Percentiles rank a stretch among this genome's conserved stretches.
phyloP scores from a whole-genome alignment of 768 basidiomycete species.

The Agaricus blazei region DNA sequence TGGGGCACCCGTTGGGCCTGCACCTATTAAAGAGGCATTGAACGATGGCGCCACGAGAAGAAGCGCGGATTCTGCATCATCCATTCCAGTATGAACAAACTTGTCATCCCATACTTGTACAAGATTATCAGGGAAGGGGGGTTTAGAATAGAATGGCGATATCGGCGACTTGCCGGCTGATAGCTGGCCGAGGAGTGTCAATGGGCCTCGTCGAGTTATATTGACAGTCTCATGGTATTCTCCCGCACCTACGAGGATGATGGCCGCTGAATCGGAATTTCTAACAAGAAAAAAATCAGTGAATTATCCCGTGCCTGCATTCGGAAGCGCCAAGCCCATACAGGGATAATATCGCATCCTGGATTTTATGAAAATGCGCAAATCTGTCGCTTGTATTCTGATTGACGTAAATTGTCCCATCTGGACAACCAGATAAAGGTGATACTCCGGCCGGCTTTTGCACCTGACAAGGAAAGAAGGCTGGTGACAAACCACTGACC shows the following conservation, averaged over 20 bases:
- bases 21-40: conserved; percentile 53
- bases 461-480: conserved; percentile 45
- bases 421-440: conserved; percentile 49
- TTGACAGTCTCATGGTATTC: conserved; percentile 58
- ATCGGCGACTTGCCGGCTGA: neutral
- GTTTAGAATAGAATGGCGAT: conserved; percentile 24
- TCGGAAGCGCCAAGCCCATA: conserved; percentile 18
- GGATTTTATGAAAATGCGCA: conserved; percentile 45
- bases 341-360: conserved; percentile 54
- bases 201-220: conserved; percentile 45
- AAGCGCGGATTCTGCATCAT: conserved; percentile 56
- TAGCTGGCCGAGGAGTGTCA: conserved; percentile 47
- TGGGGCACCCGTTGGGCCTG: conserved; percentile 54
- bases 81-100: conserved; percentile 36
- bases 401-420: conserved; percentile 57
- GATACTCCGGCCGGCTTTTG: conserved; percentile 36
- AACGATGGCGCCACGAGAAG: conserved; percentile 53
- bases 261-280: conserved; percentile 30
- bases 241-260: conserved; percentile 54
- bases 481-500: conserved; percentile 27
- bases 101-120: conserved; percentile 50
- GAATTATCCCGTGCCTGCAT: neutral
- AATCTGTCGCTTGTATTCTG: conserved; percentile 32
- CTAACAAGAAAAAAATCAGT: conserved; percentile 20
- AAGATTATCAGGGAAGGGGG: conserved; percentile 40